Base-by-base conservation (phyloP, 2,329 filamentous ascomycete genomes). In the Hortaea werneckii region DNA sequence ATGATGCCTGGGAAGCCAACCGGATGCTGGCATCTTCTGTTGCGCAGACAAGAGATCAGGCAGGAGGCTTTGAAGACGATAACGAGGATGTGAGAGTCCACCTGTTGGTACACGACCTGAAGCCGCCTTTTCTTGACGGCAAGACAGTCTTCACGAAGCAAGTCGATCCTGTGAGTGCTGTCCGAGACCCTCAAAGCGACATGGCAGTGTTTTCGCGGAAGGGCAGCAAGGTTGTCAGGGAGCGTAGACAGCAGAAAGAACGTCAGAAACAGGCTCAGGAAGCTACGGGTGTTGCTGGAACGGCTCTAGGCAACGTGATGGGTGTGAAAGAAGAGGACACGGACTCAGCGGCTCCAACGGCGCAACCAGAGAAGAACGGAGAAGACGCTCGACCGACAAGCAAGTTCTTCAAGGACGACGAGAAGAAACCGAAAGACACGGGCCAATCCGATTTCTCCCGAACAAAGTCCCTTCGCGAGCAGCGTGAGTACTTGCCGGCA, bases 161-260 rank as follows among this genome's bases (percentile, higher is more conserved):
- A 65, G 66, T 96, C 20, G 92, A 98, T 48, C 94, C 92, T 0
- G 85, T 98, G 1, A 87, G 90, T 0, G 94, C 92, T 0, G 86
- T 98, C 10, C 79, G 85, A 43, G 92, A 98, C 63, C 82, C 85
- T 26, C 90, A 96, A 66, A 98, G 94, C 62, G 92, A 98, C 61
- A 95, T 98, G 92, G 92, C 92, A 1, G 89, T 98, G 1, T 96
- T 96, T 58, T 94, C 88, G 68, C 79, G 90, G 38, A 95, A 95
- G 64, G 92, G 92, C 1, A 96, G 90, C 62, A 85, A 81, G 57
- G 88, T 95, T 1, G 92, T 98, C 9, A 86, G 85, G 59, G 92
- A 98, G 57, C 82, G 84, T 56, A 76, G 94, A 37, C 88, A 95
- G 66, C 88, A 95, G 65, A 84, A 89, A 51, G 92, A 98, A 64